These are phyloP conservation scores for Ascodesmis nigricans DNA, from an alignment of 495 filamentous ascomycete species.

Conservation along the genomic window DNA sequence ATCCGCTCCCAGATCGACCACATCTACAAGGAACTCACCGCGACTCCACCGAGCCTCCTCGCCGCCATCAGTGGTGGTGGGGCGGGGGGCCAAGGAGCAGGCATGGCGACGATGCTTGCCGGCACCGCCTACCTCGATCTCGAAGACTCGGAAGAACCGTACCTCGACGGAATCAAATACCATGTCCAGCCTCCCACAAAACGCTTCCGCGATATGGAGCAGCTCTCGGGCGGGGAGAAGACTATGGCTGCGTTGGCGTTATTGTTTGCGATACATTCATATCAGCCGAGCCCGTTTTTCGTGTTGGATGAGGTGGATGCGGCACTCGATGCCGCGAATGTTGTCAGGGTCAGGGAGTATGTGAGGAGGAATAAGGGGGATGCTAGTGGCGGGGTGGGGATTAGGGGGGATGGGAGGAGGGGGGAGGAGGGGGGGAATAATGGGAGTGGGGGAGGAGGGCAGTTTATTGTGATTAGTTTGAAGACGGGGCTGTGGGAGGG, in stretches of 20 bases:
- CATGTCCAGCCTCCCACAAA: slow-evolving; percentile 97
- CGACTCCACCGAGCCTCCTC: slow-evolving; percentile 53
- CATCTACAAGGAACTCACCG: slow-evolving; percentile 87
- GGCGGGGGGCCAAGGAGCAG: too few species aligned
- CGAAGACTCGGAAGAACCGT: slow-evolving; percentile 67
- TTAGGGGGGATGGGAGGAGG: too few species aligned
- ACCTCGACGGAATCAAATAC: slow-evolving; percentile 86
- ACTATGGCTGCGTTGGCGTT: slow-evolving; percentile 94
- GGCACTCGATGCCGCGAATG: slow-evolving; percentile 89
- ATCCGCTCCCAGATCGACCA: slow-evolving; percentile 84
- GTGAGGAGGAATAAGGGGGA: slow-evolving; percentile 83
- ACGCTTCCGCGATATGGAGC: slow-evolving; percentile 98
- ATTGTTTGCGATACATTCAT: slow-evolving; percentile 86
- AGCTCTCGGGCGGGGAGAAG: slow-evolving; percentile 91
- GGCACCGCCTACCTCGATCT: slow-evolving; percentile 91
- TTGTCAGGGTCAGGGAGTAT: slow-evolving; percentile 83
- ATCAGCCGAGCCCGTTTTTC: slow-evolving; percentile 88
- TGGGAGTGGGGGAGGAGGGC: too few species aligned
- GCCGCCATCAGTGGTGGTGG: too few species aligned
- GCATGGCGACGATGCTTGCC: slow-evolving; percentile 32
- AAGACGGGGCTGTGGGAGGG: slow-evolving; percentile 88
- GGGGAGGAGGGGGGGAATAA: too few species aligned
- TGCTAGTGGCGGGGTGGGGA: too few species aligned
- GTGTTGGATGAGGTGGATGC: slow-evolving; percentile 97
- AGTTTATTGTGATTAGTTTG: slow-evolving; percentile 93